phyloP scores from a whole-genome alignment of 2,329 filamentous ascomycete species.

The Chaetothyriales sp. region DNA sequence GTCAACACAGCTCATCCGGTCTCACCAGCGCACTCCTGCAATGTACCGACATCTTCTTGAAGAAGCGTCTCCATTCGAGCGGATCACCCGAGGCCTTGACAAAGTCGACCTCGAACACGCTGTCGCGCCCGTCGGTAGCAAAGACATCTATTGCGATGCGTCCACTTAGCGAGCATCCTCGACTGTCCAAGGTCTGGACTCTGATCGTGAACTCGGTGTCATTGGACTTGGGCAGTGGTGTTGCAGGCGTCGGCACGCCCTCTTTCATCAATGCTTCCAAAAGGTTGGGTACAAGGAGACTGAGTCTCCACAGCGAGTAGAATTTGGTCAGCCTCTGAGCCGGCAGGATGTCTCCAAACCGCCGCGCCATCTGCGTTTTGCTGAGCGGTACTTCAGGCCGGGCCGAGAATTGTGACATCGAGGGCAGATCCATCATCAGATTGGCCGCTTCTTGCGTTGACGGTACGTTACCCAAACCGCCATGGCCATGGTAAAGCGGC shows the following conservation, averaged over 20 bases:
- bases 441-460: constrained; percentile 33
- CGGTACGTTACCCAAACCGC: constrained; percentile 15
- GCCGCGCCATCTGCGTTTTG: constrained; percentile 74
- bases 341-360: constrained; percentile 83
- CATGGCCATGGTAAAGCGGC: constrained; percentile 3
- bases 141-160: constrained; percentile 30
- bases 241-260: constrained; percentile 54
- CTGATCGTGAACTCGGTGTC: constrained; percentile 49
- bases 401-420: constrained; percentile 67
- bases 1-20: constrained; percentile 25
- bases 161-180: constrained; percentile 29
- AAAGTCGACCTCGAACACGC: constrained; percentile 73
- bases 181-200: constrained; percentile 52
- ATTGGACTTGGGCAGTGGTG: constrained; percentile 28
- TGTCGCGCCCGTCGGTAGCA: constrained; percentile 25
- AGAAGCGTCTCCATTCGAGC: constrained; percentile 88
- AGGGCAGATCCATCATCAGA: constrained; percentile 67
- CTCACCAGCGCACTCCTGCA: constrained; percentile 72
- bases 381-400: constrained; percentile 64
- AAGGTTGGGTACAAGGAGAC: constrained; percentile 64
- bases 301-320: constrained; percentile 64
- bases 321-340: constrained; percentile 78
- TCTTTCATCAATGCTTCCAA: constrained; percentile 69
- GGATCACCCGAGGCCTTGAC: constrained; percentile 92
- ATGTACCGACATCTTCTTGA: constrained; percentile 82